phyloP scores from a whole-genome alignment of 73 alveolate species.

The Paramecium caudatum region DNA sequence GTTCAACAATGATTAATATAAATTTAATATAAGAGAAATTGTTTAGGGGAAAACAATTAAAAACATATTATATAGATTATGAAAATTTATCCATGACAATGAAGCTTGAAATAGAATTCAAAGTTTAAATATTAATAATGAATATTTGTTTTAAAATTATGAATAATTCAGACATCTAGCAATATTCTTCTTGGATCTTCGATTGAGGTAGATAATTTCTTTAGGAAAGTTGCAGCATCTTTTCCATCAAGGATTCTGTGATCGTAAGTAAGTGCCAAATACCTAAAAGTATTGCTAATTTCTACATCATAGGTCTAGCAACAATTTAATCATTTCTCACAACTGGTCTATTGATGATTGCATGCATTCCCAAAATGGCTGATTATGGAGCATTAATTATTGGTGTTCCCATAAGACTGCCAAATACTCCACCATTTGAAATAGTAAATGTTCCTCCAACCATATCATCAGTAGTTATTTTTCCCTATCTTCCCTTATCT shows the following conservation, averaged over 20 bases:
- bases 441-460: slow-evolving; percentile 94
- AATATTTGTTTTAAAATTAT: no score
- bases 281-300: slow-evolving; percentile 55
- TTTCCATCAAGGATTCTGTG: slow-evolving; percentile 87
- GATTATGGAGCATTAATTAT: slow-evolving; percentile 91
- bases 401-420: slow-evolving; percentile 95
- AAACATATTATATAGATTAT: no score
- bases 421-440: slow-evolving; percentile 93
- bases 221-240: slow-evolving; percentile 86
- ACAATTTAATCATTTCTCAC: slow-evolving; percentile 88
- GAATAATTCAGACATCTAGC: slow-evolving; percentile 69
- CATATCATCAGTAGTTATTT: slow-evolving; percentile 91
- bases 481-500: slow-evolving; percentile 90
- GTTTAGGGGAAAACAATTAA: no score
- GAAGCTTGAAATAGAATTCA: no score
- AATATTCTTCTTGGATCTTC: slow-evolving; percentile 81
- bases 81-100: no score
- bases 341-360: slow-evolving; percentile 89
- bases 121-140: no score
- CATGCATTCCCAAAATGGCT: slow-evolving; percentile 95
- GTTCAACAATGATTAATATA: no score
- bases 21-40: no score
- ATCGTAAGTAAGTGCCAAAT: slow-evolving; percentile 84
- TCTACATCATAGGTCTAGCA: slow-evolving; percentile 92
- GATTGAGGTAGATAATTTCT: slow-evolving; percentile 76